A percentile compares a stretch with the other conserved stretches of the same genome.
Evolutionary conservation across 2,329 filamentous ascomycete species (phyloP).

Genomic region (Albifimbria verrucaria): DNA sequence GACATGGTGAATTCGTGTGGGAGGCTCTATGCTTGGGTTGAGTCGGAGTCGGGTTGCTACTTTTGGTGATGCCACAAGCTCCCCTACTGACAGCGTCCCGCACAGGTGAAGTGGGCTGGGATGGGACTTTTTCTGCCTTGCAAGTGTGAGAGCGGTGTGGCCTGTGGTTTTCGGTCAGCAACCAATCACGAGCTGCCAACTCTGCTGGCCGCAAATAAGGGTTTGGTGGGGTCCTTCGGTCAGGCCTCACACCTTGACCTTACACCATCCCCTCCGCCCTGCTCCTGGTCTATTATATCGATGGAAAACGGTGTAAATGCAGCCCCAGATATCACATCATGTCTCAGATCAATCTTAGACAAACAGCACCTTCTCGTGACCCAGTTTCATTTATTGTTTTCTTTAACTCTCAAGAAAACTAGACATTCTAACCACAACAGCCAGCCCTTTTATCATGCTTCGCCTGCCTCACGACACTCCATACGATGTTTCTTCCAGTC

Average conservation of each 20-base stretch:
- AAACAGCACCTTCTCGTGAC: no score
- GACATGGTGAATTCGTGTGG: constrained; percentile 61
- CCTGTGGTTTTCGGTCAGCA: constrained; percentile 14
- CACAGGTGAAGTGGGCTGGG: constrained; percentile 25
- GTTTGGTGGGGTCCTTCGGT: constrained; percentile 3
- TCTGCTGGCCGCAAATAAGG: background rate
- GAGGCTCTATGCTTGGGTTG: constrained; percentile 17
- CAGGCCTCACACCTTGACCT: no score
- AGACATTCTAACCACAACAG: no score
- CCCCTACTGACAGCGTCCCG: constrained; percentile 20
- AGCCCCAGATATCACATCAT: no score
- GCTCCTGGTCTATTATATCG: background rate
- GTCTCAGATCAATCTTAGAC: no score
- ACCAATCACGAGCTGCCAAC: constrained; percentile 9
- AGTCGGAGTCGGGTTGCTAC: constrained; percentile 19
- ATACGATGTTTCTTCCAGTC: constrained; percentile 52
- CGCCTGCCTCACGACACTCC: constrained; percentile 29
- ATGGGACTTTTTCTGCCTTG: constrained; percentile 30
- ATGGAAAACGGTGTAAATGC: background rate
- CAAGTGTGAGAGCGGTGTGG: constrained; percentile 27
- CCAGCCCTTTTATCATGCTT: background rate
- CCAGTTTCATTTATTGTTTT: no score
- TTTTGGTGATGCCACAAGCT: constrained; percentile 29
- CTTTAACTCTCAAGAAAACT: no score
- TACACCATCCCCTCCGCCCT: background rate